Percentiles rank a stretch among this genome's conserved stretches.
phyloP scores from a whole-genome alignment of 1,284 basidiomycete genomes.

The Apiotrichum sp. region DNA sequence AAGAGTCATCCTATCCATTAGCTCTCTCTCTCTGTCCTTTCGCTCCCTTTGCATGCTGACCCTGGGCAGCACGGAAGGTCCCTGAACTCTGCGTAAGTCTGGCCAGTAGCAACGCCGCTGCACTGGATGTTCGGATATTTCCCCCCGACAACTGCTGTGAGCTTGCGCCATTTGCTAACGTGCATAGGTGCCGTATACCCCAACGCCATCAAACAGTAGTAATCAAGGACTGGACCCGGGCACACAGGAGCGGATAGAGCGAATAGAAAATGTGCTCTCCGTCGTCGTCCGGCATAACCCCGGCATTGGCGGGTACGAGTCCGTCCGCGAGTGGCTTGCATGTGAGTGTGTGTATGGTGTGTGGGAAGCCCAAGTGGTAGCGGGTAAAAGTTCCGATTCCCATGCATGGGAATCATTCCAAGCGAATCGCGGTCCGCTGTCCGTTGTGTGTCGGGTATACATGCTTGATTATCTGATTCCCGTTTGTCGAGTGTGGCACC shows the following conservation, averaged over 20 bases:
- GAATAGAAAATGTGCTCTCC: slow-evolving; percentile 38
- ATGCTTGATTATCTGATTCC: no score
- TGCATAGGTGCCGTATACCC: slow-evolving; percentile 44
- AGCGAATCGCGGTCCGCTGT: no score
- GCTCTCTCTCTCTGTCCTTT: background rate
- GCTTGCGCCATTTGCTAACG: background rate
- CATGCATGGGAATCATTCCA: no score
- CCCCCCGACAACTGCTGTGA: background rate
- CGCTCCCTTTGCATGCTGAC: background rate
- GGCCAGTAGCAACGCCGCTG: no score
- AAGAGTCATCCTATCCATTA: background rate
- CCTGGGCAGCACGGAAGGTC: slow-evolving; percentile 40
- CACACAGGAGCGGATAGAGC: slow-evolving; percentile 32
- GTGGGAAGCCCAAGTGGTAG: background rate
- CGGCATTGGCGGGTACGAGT: slow-evolving; percentile 34
- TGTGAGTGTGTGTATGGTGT: slow-evolving; percentile 18
- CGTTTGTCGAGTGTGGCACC: no score
- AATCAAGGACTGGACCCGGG: slow-evolving; percentile 29
- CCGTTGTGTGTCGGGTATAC: background rate
- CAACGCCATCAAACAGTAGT: slow-evolving; percentile 20
- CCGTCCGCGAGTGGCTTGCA: slow-evolving; percentile 38
- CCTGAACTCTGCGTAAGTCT: slow-evolving; percentile 45
- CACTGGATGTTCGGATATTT: background rate
- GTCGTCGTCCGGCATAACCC: slow-evolving; percentile 39
- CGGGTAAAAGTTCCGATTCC: no score